A percentile compares a stretch with the other conserved stretches of the same genome.
Conservation (phyloP, 192 early-diverging fungal species). For the Mortierella alpina region DNA sequence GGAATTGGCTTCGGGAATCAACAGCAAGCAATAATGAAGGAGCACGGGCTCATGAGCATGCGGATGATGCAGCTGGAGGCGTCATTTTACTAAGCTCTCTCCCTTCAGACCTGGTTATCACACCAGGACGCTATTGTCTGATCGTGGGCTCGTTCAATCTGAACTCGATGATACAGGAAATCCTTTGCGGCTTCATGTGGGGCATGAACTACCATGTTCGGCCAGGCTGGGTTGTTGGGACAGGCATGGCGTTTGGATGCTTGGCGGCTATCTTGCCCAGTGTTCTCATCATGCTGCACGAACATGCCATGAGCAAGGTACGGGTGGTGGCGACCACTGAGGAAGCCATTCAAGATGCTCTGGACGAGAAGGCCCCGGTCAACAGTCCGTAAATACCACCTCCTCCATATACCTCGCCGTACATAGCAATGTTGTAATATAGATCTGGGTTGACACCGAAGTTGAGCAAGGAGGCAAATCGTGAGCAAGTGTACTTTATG, state of each 20-base stretch:
- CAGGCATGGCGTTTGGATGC: slow-evolving; percentile 49
- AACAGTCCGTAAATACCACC: too few species aligned
- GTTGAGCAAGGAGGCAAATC: too few species aligned
- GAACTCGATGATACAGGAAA: slow-evolving; percentile 46
- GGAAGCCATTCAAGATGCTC: slow-evolving; percentile 35
- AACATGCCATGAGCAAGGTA: slow-evolving; percentile 18
- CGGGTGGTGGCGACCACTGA: slow-evolving; percentile 33
- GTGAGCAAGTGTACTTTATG: too few species aligned
- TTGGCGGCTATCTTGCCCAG: slow-evolving; percentile 46
- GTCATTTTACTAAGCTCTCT: slow-evolving; percentile 8
- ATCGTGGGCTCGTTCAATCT: slow-evolving; percentile 49
- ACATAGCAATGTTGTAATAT: too few species aligned
- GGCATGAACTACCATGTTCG: slow-evolving; percentile 52
- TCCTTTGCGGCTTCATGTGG: slow-evolving; percentile 53
- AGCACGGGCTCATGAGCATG: too few species aligned
- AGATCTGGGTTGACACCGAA: too few species aligned
- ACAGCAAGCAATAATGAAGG: too few species aligned
- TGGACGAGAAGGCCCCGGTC: slow-evolving; percentile 22
- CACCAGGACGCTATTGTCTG: slow-evolving; percentile 17
- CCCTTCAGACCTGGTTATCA: slow-evolving; percentile 11
- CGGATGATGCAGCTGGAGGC: too few species aligned
- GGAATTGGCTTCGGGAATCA: too few species aligned
- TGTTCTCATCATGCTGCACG: slow-evolving; percentile 48
- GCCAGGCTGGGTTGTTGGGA: slow-evolving; percentile 39
- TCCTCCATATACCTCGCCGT: not conserved